Percentiles rank a stretch among this genome's conserved stretches.
These are phyloP conservation scores for Mercurialis annua DNA, from an alignment of 345 rosid species.

Conservation along the genomic window DNA sequence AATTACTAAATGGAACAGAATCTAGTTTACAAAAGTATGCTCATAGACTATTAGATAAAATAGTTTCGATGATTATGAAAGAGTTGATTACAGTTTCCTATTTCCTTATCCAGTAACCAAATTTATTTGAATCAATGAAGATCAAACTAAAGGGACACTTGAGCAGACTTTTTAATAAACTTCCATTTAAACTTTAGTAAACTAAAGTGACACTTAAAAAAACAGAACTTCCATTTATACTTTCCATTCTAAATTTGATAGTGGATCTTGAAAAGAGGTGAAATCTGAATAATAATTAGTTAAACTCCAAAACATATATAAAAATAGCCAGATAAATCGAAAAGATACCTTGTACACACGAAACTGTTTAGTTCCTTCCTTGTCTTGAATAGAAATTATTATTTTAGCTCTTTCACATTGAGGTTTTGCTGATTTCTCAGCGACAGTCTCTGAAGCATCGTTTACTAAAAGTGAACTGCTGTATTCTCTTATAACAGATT, in stretches of 20 bases:
- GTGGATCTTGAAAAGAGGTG: background rate
- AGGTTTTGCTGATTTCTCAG: constrained; percentile 33
- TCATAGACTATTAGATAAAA: background rate
- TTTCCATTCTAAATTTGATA: background rate
- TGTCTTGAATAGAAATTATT: constrained; percentile 66
- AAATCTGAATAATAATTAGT: background rate
- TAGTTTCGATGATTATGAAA: background rate
- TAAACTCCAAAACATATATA: background rate
- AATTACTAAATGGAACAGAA: background rate
- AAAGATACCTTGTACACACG: constrained; percentile 62
- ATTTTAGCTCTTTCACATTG: constrained; percentile 56
- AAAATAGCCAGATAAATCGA: background rate
- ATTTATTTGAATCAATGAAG: too few species aligned
- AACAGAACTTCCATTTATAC: too few species aligned
- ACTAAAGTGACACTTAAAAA: too few species aligned
- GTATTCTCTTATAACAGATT: constrained; percentile 38
- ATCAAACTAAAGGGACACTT: too few species aligned
- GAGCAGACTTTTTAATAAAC: background rate
- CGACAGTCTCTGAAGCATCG: constrained; percentile 30
- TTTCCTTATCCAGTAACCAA: background rate
- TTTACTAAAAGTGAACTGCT: constrained; percentile 31
- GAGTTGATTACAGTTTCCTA: background rate
- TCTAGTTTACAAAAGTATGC: background rate
- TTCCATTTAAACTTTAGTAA: constrained; percentile 1
- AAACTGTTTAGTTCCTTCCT: constrained; percentile 54